Percentiles rank a stretch among this genome's conserved stretches.
Conservation (phyloP, 345 rosid genomes). For the Angophora floribunda region DNA sequence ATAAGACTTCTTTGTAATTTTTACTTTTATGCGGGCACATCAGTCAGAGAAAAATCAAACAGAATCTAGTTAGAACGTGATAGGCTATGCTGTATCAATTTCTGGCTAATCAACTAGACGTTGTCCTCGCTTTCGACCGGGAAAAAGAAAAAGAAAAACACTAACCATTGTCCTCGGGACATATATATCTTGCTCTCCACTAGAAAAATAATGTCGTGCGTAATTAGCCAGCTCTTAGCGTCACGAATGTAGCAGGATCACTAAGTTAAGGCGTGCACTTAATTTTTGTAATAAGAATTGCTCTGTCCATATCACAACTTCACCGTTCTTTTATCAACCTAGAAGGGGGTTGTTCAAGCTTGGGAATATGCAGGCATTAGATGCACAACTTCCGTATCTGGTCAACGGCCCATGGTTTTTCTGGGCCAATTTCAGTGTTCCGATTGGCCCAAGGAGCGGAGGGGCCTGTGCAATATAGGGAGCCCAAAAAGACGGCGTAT, state of each 20-base stretch:
- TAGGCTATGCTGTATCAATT: too few relatives aligned
- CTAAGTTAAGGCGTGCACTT: neutral
- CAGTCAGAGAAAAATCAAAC: rapidly evolving
- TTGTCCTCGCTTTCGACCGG: neutral
- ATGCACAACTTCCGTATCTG: neutral
- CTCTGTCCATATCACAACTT: neutral
- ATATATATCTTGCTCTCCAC: neutral
- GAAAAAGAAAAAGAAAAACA: too few relatives aligned
- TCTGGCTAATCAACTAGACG: neutral
- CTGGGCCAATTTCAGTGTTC: neutral
- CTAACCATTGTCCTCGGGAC: neutral
- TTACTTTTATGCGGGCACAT: neutral
- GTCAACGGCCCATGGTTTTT: neutral
- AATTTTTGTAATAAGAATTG: neutral
- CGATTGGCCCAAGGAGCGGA: neutral
- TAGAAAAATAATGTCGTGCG: neutral
- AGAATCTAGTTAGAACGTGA: neutral
- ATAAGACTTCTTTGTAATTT: neutral
- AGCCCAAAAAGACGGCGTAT: neutral
- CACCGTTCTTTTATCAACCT: neutral
- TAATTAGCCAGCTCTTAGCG: neutral
- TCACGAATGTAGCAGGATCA: neutral
- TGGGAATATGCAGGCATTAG: neutral
- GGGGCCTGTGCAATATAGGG: neutral
- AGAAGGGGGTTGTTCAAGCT: neutral